These are phyloP conservation scores for Laburnicola sp. DNA, from an alignment of 2,329 filamentous ascomycete genomes.

Conservation along the genomic window DNA sequence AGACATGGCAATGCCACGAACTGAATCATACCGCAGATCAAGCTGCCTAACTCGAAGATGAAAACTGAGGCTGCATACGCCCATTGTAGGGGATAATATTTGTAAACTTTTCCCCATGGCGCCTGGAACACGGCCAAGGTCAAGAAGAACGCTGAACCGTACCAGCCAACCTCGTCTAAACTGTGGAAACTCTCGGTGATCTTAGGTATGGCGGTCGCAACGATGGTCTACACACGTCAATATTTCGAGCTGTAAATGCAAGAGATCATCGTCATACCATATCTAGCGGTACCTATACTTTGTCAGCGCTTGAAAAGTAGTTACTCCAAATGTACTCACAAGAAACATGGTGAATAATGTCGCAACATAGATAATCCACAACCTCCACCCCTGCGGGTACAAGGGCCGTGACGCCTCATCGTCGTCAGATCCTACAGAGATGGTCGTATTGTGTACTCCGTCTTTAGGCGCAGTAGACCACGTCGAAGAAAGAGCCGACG, in stretches of 20 bases:
- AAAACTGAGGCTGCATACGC: conserved; percentile 39
- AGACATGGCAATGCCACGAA: too few species aligned
- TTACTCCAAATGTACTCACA: not conserved
- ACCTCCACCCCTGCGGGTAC: conserved; percentile 1
- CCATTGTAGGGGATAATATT: conserved; percentile 47
- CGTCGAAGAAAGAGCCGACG: not conserved
- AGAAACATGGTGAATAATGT: conserved; percentile 1
- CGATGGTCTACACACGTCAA: conserved; percentile 28
- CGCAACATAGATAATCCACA: conserved; percentile 1
- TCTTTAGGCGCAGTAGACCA: not conserved
- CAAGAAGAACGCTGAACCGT: conserved; percentile 48
- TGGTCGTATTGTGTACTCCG: not conserved
- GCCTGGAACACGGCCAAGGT: conserved; percentile 51
- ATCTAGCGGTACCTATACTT: not conserved
- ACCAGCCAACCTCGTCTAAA: conserved; percentile 29
- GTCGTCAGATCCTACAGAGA: not conserved
- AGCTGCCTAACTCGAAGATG: conserved; percentile 59
- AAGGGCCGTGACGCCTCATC: not conserved
- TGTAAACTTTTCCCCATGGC: conserved; percentile 52
- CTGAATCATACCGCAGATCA: conserved; percentile 52
- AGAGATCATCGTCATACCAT: not conserved
- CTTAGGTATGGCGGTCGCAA: conserved; percentile 35
- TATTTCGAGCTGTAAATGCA: too few species aligned
- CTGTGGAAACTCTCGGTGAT: conserved; percentile 33
- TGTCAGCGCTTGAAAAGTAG: not conserved